Conservation (phyloP, 2,329 filamentous ascomycete species). For the Stachybotrys chartarum region DNA sequence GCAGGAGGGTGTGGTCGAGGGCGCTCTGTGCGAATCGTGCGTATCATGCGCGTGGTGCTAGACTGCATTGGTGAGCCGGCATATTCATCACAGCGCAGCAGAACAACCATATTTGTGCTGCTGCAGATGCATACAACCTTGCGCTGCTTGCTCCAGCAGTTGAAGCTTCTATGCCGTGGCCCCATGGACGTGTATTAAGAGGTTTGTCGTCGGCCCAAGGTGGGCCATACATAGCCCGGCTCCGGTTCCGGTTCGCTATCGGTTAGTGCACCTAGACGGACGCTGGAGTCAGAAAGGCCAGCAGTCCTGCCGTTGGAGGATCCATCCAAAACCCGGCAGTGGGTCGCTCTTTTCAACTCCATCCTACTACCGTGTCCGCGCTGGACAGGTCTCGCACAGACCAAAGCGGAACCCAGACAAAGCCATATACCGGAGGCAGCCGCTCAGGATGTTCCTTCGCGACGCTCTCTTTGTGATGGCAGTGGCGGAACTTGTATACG, state of each 20-base stretch:
- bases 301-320: background rate
- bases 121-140: too few relatives aligned
- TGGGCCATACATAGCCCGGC: background rate
- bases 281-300: background rate
- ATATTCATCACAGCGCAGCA: background rate
- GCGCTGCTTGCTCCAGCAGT: too few relatives aligned
- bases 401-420: too few relatives aligned
- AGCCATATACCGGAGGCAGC: too few relatives aligned
- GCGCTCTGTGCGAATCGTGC: too few relatives aligned
- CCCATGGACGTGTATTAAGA: background rate
- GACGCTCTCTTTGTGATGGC: too few relatives aligned
- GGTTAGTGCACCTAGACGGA: background rate
- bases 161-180: too few relatives aligned
- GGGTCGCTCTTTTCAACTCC: background rate
- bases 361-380: background rate
- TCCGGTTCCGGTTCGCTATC: background rate
- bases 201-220: background rate
- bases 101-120: too few relatives aligned
- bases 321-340: background rate
- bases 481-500: too few relatives aligned
- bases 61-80: background rate
- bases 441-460: too few relatives aligned
- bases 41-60: background rate
- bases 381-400: background rate
- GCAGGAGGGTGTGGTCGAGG: background rate